These are phyloP conservation scores for Isochrysis galbana DNA, from an alignment of 78 protist species.

Conservation along the genomic window DNA sequence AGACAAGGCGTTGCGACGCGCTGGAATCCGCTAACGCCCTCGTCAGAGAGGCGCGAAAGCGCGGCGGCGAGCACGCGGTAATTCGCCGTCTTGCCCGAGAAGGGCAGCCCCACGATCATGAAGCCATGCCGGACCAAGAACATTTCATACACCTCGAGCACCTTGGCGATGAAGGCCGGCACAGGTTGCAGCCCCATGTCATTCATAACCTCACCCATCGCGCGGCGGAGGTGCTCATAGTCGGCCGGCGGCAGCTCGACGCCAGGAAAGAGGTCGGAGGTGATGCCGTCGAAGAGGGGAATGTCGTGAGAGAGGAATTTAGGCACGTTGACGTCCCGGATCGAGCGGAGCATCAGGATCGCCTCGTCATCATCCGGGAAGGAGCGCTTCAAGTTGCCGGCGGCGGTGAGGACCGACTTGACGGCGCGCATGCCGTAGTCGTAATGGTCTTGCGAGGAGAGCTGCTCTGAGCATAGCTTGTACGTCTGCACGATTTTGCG, in stretches of 20 bases:
- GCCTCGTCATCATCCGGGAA: conserved; percentile 12
- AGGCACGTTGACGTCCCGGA: conserved; percentile 65
- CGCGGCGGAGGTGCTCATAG: not conserved
- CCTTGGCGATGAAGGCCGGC: conserved; percentile 52
- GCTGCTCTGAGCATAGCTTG: conserved; percentile 58
- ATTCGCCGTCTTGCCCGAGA: conserved; percentile 74
- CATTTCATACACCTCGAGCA: conserved; percentile 66
- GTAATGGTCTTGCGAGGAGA: conserved; percentile 63
- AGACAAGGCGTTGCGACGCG: conserved; percentile 12
- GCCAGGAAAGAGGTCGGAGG: conserved; percentile 73
- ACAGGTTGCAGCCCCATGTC: conserved; percentile 36
- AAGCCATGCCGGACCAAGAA: conserved; percentile 67
- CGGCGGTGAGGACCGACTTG: conserved; percentile 66
- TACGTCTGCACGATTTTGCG: conserved; percentile 41
- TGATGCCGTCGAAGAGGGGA: conserved; percentile 69
- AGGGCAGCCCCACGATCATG: conserved; percentile 81
- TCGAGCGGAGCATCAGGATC: conserved; percentile 39
- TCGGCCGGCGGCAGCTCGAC: conserved; percentile 15
- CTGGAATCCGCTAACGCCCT: not conserved
- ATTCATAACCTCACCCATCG: conserved; percentile 21
- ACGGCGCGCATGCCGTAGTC: conserved; percentile 77
- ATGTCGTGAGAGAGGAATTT: conserved; percentile 57
- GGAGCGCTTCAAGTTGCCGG: conserved; percentile 58
- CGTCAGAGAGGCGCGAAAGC: not conserved
- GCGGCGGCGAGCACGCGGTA: conserved; percentile 34